Conservation (phyloP, 2,329 filamentous ascomycete genomes). For the Stemphylium vesicarium region DNA sequence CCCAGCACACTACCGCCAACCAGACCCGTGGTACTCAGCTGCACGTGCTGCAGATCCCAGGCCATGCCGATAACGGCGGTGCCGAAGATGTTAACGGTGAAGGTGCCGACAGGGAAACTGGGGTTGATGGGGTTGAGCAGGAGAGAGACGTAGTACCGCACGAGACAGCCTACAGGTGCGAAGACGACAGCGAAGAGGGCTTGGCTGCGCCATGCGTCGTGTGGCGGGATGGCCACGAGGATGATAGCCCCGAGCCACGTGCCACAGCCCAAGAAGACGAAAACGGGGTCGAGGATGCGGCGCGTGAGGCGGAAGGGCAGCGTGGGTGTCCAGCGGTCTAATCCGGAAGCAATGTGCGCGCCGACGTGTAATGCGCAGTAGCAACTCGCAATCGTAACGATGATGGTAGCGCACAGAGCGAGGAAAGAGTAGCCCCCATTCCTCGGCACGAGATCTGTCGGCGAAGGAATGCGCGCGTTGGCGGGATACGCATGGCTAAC, state of each 20-base stretch:
- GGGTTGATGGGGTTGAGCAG: constrained; percentile 71
- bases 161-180: constrained; percentile 78
- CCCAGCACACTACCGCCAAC: constrained; percentile 50
- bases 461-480: constrained; percentile 36
- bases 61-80: constrained; percentile 76
- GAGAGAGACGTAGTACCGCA: constrained; percentile 75
- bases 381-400: constrained; percentile 74
- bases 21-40: constrained; percentile 52
- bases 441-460: constrained; percentile 53
- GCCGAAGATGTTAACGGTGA: constrained; percentile 79
- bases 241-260: constrained; percentile 80
- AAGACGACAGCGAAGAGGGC: constrained; percentile 81
- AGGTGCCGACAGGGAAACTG: constrained; percentile 84
- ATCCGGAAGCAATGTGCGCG: constrained; percentile 72
- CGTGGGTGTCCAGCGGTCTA: constrained; percentile 65
- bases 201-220: constrained; percentile 74
- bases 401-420: constrained; percentile 76
- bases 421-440: constrained; percentile 82
- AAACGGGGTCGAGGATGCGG: constrained; percentile 66
- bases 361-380: constrained; percentile 74
- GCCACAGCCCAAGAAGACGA: constrained; percentile 70
- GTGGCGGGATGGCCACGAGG: constrained; percentile 73
- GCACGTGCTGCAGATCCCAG: constrained; percentile 77
- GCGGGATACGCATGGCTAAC: constrained; percentile 47
- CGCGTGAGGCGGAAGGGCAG: constrained; percentile 65